Base-by-base conservation (phyloP, 768 basidiomycete species). In the Pholiota conissans region DNA sequence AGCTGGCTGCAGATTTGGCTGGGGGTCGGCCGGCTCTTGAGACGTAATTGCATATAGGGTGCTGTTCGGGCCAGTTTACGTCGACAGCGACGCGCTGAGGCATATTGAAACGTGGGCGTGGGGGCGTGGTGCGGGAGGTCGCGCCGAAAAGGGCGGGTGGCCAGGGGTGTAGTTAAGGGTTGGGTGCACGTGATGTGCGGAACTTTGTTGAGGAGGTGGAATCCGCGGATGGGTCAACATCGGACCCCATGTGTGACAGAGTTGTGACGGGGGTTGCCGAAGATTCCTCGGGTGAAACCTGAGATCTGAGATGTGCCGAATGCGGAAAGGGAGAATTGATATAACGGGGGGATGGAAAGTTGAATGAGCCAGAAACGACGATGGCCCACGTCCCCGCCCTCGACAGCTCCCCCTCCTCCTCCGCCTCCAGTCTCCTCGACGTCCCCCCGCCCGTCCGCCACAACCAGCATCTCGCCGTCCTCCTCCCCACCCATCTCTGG, bases 381-480 rank as follows among this genome's bases (percentile, higher is more conserved):
- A 64, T 64, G 63, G 54, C 55, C 49, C 52, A 46, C 39, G 39
- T 40, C 39, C 64, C 59, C 50, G 53, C 61, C 37, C 63, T 64
- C 59, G 60, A 65, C 56, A 67, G 65, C 40, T 35, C 57, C 46
- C 59, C 69, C 46, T 69, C 74, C 22, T 73, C 73, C 5, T 68
- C 75, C 24, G 75, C 75, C 5, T 65, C 71, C 32, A 67, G 42
- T 45, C 42, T 45, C 20, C 42, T 45, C 20, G 42, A 67, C 55
- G 64, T 57, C 64, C 46, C 73, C 73, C 0, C 59, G 61, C 27
- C 40, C 54, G 68, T 68, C 54, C 78, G 78, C 30, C 70, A 71
- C 53, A 89, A 91, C 70, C 86, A 91, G 70, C 89, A 92, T 64
- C 81, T 93, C 26, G 91, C 91, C 20, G 87, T 92, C 27, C 76